Conservation (phyloP, 1,284 basidiomycete genomes). For the Vanrija pseudolonga region DNA sequence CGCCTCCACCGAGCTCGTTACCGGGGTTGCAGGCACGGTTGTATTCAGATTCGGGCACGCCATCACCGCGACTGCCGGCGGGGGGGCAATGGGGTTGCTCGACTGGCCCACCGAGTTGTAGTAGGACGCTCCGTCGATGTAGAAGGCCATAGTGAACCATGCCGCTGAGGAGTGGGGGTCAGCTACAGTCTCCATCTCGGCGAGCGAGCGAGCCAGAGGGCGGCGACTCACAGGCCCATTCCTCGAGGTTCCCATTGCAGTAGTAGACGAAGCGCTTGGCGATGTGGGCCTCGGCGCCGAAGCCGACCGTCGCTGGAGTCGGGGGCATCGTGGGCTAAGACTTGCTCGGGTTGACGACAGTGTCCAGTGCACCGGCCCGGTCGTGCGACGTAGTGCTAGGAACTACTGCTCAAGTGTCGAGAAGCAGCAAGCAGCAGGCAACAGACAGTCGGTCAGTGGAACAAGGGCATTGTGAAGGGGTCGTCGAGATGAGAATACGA, state of each 20-base stretch:
- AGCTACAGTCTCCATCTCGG: no score
- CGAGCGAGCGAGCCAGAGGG: not conserved
- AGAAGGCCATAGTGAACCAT: constrained; percentile 41
- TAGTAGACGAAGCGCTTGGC: constrained; percentile 23
- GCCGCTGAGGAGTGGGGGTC: not conserved
- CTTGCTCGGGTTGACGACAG: no score
- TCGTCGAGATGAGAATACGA: not conserved
- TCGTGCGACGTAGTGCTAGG: no score
- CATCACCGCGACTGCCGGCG: no score
- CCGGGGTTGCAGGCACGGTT: no score
- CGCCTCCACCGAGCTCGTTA: no score
- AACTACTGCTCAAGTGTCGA: no score
- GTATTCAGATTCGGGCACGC: no score
- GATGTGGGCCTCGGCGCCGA: not conserved
- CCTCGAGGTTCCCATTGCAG: constrained; percentile 21
- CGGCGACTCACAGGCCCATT: constrained; percentile 17
- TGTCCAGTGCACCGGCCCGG: no score
- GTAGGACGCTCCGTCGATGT: not conserved
- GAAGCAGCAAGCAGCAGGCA: no score
- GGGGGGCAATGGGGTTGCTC: no score
- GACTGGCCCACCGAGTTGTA: no score
- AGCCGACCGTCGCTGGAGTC: not conserved
- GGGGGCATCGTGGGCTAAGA: not conserved
- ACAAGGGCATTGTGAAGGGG: not conserved
- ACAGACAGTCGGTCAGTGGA: not conserved